phyloP scores from a whole-genome alignment of 2,329 filamentous ascomycete genomes.

The Ophiostoma angusticollis region DNA sequence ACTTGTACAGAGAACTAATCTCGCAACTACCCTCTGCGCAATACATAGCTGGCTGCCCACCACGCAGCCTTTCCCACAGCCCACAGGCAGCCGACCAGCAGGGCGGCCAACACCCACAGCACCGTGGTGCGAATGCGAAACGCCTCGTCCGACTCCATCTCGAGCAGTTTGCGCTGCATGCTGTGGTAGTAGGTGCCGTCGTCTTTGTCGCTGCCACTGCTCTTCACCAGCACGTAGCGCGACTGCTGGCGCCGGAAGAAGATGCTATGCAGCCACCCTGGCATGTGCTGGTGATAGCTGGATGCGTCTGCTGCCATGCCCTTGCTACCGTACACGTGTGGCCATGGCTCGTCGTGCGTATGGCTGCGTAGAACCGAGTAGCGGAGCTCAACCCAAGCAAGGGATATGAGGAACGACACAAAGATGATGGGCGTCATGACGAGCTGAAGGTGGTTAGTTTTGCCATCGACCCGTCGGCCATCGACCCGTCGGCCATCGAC shows the following conservation, averaged over 20 bases:
- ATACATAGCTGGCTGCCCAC: constrained; percentile 10
- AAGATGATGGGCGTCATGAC: constrained; percentile 52
- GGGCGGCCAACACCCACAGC: constrained; percentile 33
- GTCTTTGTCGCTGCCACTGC: neutral
- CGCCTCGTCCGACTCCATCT: constrained; percentile 49
- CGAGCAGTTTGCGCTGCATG: constrained; percentile 47
- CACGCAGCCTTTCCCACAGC: constrained; percentile 16
- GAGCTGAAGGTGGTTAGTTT: constrained; percentile 25
- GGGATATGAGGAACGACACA: constrained; percentile 51
- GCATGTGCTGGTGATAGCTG: constrained; percentile 17
- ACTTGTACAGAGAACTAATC: too few relatives aligned
- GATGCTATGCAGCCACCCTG: constrained; percentile 28
- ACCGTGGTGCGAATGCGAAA: constrained; percentile 45
- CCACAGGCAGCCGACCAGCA: constrained; percentile 21
- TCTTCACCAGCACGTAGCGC: constrained; percentile 19
- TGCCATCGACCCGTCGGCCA: too few relatives aligned
- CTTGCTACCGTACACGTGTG: neutral
- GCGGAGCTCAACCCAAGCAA: constrained; percentile 47
- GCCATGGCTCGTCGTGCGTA: constrained; percentile 19
- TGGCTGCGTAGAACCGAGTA: constrained; percentile 38
- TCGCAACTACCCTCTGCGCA: neutral
- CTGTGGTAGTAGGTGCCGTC: constrained; percentile 36
- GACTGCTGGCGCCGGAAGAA: constrained; percentile 29
- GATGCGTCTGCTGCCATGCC: constrained; percentile 1
- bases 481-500: too few relatives aligned